Evolutionary conservation across 345 rosid genomes (phyloP).

Genomic region (Draba incana): DNA sequence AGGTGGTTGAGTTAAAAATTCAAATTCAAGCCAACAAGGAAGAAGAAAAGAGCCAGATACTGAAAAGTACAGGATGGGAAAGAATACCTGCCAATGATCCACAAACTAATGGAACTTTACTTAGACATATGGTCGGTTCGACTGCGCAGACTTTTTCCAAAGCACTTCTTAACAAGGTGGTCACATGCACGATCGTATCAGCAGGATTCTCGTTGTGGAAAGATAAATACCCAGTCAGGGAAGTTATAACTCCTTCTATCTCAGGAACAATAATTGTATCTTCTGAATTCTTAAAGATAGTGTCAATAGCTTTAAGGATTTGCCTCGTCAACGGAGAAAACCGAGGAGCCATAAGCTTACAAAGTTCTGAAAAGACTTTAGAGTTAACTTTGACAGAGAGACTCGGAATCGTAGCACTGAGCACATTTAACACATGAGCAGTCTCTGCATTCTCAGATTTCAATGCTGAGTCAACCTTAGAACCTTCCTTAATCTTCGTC

Average conservation of each 20-base stretch:
- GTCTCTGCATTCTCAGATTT: slow-evolving; percentile 62
- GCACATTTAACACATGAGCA: slow-evolving; percentile 70
- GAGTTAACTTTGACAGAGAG: slow-evolving; percentile 57
- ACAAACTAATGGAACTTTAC: slow-evolving; percentile 56
- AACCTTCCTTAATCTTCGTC: slow-evolving; percentile 44
- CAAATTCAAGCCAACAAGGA: slow-evolving; percentile 13
- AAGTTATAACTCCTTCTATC: slow-evolving; percentile 51
- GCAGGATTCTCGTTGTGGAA: slow-evolving; percentile 55
- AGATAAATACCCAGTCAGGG: slow-evolving; percentile 63
- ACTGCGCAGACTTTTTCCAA: slow-evolving; percentile 52
- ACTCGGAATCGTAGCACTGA: slow-evolving; percentile 58
- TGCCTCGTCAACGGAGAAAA: slow-evolving; percentile 66
- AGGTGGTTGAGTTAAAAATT: slow-evolving; percentile 3
- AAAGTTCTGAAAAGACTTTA: slow-evolving; percentile 52
- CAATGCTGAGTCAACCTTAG: slow-evolving; percentile 47
- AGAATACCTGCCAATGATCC: slow-evolving; percentile 61
- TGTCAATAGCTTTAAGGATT: slow-evolving; percentile 60
- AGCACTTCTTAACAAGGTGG: slow-evolving; percentile 54
- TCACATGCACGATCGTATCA: slow-evolving; percentile 64
- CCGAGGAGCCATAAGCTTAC: slow-evolving; percentile 53
- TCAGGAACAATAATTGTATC: slow-evolving; percentile 50
- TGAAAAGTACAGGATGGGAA: slow-evolving; percentile 8
- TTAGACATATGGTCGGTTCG: slow-evolving; percentile 52
- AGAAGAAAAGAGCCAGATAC: slow-evolving; percentile 5
- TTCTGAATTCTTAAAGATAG: slow-evolving; percentile 50